Evolutionary conservation across 345 rosid genomes (phyloP), one percentile per base, ranked within the genome.

Genomic region (Laguncularia racemosa): DNA sequence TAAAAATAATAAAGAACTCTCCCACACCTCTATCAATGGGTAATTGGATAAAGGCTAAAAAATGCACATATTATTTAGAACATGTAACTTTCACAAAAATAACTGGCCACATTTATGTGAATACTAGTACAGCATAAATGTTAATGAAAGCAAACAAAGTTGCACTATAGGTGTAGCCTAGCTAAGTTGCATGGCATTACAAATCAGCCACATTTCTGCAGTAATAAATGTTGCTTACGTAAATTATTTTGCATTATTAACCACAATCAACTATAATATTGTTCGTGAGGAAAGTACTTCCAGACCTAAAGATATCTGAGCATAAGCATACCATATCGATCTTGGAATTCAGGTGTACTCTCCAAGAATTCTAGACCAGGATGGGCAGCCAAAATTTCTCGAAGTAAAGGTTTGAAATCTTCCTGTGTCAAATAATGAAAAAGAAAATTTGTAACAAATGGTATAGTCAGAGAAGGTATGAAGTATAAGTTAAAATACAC

Each of bases 371-470:
- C 89, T 70, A 92, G 73, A 48, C 96, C 97, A 19, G 89, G 95
- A 81, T 92, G 98, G 56, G 86, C 71, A 43, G 75, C 75, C 72
- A 92, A 70, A 67, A 92, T 80, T 72, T 85, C 97, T 62, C 68
- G 83, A 69, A 92, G 86, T 47, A 92, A 66, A 60, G 95, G 91
- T 71, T 79, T 82, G 73, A 91, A 91, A 73, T 88, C 96, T 49
- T 73, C 96, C 98, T 91, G 76, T 71, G 40, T 9, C 9, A 33
- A 64, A 60, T 56, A 59, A 63, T 62, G 47, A 58, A 63, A 12
- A 20, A 21, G 18, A 65, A 60, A 50, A 38, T 33, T 19, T 15
- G 20, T 16, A 33, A 59, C 12, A 49, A 48, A 48, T 20, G 21
- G 20, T 18, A 28, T 55, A 38, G 10, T 38, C 16, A 55, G 14